phyloP scores from a whole-genome alignment of 768 basidiomycete species.

The Tylopilus rubrobrunneus region DNA sequence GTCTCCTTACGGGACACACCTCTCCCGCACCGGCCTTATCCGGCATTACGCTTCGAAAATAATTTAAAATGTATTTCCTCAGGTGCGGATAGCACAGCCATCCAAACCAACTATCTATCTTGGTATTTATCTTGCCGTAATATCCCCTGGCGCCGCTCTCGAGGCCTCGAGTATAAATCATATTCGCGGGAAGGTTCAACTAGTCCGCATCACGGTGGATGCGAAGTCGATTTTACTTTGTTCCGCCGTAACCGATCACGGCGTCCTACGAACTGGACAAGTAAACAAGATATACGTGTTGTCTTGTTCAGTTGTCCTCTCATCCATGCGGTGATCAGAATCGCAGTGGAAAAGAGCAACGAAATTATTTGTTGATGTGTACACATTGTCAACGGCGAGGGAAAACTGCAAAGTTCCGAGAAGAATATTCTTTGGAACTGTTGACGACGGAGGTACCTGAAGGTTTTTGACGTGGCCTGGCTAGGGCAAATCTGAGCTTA shows the following conservation, averaged over 20 bases:
- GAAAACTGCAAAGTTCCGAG: constrained; percentile 5
- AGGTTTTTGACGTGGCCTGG: neutral
- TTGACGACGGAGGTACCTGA: constrained; percentile 13
- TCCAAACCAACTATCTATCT: constrained; percentile 7
- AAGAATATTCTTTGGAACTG: constrained; percentile 7
- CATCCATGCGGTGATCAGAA: neutral
- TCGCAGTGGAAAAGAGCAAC: neutral
- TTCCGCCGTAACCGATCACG: neutral
- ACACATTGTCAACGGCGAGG: constrained; percentile 5
- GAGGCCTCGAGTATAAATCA: constrained; percentile 7
- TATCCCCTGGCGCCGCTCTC: constrained; percentile 4
- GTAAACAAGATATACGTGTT: neutral
- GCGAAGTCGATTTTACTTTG: neutral
- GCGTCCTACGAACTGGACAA: neutral
- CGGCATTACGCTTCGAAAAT: neutral
- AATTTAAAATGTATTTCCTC: neutral
- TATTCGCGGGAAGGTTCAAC: constrained; percentile 17
- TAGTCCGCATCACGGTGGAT: neutral
- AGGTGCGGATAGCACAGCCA: constrained; percentile 9
- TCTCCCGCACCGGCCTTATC: neutral
- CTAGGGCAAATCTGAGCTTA: neutral
- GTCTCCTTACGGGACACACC: neutral
- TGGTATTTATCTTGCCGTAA: constrained; percentile 16
- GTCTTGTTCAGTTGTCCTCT: constrained; percentile 6
- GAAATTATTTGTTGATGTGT: neutral